These are phyloP conservation scores for Ceratobasidium sp. DNA, from an alignment of 1,284 basidiomycete species.

Conservation along the genomic window DNA sequence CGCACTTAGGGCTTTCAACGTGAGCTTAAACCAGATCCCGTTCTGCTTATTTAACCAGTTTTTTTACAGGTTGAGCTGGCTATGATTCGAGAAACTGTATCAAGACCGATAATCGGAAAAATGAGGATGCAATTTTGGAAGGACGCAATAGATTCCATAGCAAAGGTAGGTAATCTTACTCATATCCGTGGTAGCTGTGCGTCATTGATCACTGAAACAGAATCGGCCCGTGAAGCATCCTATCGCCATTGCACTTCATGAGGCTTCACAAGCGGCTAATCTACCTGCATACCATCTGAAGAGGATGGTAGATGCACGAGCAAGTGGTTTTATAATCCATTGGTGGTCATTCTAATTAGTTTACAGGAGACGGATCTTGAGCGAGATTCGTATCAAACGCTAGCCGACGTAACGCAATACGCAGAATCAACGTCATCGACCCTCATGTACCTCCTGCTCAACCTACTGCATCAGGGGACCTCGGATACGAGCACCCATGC, in stretches of 20 bases:
- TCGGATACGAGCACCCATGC: constrained; percentile 74
- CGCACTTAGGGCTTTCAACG: constrained; percentile 87
- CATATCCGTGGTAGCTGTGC: constrained; percentile 35
- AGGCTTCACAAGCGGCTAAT: constrained; percentile 60
- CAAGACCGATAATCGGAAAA: constrained; percentile 79
- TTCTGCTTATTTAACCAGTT: neutral
- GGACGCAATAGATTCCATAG: constrained; percentile 78
- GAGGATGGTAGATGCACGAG: constrained; percentile 85
- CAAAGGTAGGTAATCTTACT: constrained; percentile 60
- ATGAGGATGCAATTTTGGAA: constrained; percentile 95
- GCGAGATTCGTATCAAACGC: constrained; percentile 70
- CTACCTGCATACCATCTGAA: constrained; percentile 80
- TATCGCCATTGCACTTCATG: constrained; percentile 76
- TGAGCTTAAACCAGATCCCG: constrained; percentile 55
- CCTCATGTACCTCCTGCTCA: constrained; percentile 79
- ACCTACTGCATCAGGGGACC: constrained; percentile 69
- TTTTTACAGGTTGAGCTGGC: constrained; percentile 79
- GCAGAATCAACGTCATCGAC: constrained; percentile 82
- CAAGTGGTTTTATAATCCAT: constrained; percentile 53
- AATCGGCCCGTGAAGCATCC: constrained; percentile 81
- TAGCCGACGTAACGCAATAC: constrained; percentile 73
- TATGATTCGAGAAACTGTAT: constrained; percentile 78
- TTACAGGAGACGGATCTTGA: constrained; percentile 76
- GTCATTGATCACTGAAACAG: constrained; percentile 54
- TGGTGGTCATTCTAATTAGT: neutral